A percentile compares a stretch with the other conserved stretches of the same genome.
Evolutionary conservation across 306 rosid species (phyloP).

Genomic region (Hylodesmum podocarpum): DNA sequence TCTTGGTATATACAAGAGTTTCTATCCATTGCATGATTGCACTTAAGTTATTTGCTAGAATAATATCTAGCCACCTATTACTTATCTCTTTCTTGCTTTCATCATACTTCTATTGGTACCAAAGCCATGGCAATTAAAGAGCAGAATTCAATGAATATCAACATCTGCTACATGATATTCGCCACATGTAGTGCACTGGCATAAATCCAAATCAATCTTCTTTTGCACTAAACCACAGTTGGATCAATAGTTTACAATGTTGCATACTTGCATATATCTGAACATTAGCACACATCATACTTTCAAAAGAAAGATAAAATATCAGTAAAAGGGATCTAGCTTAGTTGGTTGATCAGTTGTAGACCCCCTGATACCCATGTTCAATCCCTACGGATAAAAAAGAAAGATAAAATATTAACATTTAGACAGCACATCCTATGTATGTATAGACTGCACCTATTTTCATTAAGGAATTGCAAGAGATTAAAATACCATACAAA

Average conservation of each 20-base stretch:
- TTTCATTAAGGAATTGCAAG: not conserved
- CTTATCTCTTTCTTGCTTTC: not conserved
- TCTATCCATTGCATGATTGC: slow-evolving; percentile 13
- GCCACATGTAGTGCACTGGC: not conserved
- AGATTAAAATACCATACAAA: not conserved
- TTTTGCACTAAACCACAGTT: no score
- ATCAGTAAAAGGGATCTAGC: no score
- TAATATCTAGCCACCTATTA: not conserved
- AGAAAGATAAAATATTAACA: no score
- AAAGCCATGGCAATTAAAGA: not conserved
- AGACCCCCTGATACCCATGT: no score
- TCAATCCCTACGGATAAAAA: no score
- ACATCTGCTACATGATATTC: not conserved
- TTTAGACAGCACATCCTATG: no score
- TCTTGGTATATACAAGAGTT: slow-evolving; percentile 1
- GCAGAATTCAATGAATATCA: not conserved
- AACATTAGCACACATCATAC: no score
- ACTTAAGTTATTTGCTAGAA: slow-evolving; percentile 8
- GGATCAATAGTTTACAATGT: no score
- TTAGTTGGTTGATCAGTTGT: no score
- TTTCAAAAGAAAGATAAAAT: no score
- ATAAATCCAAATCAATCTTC: not conserved
- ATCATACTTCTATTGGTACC: not conserved
- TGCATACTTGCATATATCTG: no score
- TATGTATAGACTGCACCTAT: not conserved